Evolutionary conservation across 257 asterid genomes (phyloP), one percentile per base, ranked within the genome.

Genomic region (Linaria vulgaris): DNA sequence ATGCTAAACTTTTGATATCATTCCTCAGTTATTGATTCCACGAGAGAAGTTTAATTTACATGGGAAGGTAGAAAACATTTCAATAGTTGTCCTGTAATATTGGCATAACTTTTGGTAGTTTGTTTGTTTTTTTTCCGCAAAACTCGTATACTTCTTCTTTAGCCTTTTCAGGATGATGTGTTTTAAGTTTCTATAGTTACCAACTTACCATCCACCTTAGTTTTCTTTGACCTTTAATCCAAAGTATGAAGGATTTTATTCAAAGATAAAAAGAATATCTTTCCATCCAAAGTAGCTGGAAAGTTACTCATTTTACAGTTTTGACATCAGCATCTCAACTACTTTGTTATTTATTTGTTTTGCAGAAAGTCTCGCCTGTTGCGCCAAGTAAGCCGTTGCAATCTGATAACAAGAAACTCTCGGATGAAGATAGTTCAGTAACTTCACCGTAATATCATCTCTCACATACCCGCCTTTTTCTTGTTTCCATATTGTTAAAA

Each of bases 371-470:
- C 63, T 59, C 84, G 49, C 80, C 84, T 67, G 59, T 61, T 66
- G 76, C 62, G 68, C 69, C 73, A 47, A 79, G 87, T 76, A 86
- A 80, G 73, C 92, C 90, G 41, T 57, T 84, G 75, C 90, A 88
- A 68, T 85, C 79, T 48, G 87, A 78, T 71, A 79, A 78, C 77
- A 88, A 84, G 81, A 86, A 88, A 79, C 82, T 16, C 58, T 74
- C 81, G 12, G 94, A 81, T 72, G 95, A 88, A 68, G 95, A 86
- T 67, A 86, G 79, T 67, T 86, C 94, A 3, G 74, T 78, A 66
- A 53, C 79, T 72, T 82, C 94, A 59, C 72, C 88, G 83, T 88
- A 88, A n/a, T n/a, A n/a, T 85, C 82, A 85, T 76, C 63, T 72
- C 59, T 44, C 69, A 41, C 66, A n/a, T 23, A 51, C 14, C 43